Base-by-base conservation (phyloP, 2,329 filamentous ascomycete species). In the Sporothrix pseudoabietina region DNA sequence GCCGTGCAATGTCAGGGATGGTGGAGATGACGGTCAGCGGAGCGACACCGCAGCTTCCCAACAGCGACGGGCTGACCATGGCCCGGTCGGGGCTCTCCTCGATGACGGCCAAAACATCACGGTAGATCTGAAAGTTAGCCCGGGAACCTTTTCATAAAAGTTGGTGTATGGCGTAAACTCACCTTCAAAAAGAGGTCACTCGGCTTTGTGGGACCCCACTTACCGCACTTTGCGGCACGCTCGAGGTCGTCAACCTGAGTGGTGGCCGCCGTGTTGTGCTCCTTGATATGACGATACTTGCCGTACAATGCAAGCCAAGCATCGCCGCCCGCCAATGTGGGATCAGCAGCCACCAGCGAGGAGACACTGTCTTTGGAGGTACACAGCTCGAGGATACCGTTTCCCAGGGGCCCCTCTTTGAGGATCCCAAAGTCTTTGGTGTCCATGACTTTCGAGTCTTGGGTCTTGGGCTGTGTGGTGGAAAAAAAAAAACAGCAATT, bases 11-110 rank as follows among this genome's bases (percentile, higher is more conserved):
- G 78, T 94, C 92, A 0, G 90, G 89, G 30, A 92, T 82, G 0
- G 87, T 87, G 0, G 88, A 90, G 39, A 94, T 88, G 55, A 94
- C 86, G 0, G 90, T 91, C 75, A 94, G 80, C 0, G 91, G 92
- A 9, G 91, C 81, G 0, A 87, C 87, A 3, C 92, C 92, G 74
- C 83, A 80, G 35, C 82, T 85, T 0, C 85, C 86, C 81, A 88
- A 84, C 1, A 87, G 77, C 1, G 84, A 83, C 0, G 85, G 86
- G 70, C 85, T 87, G 6, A 86, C 84, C 76, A 88, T 83, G 3
- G 85, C 88, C 0, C 82, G 81, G 32, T 83, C 77, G 0, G 85
- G 84, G 76, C 89, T 84, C 26, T 85, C 80, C 3, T 89, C 83
- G 0, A 91, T 79, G 4, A 87, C 85, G 70, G 82, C 82, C 0